Percentiles rank a stretch among this genome's conserved stretches.
phyloP scores from a whole-genome alignment of 495 filamentous ascomycete species.

The Platismatia glauca region DNA sequence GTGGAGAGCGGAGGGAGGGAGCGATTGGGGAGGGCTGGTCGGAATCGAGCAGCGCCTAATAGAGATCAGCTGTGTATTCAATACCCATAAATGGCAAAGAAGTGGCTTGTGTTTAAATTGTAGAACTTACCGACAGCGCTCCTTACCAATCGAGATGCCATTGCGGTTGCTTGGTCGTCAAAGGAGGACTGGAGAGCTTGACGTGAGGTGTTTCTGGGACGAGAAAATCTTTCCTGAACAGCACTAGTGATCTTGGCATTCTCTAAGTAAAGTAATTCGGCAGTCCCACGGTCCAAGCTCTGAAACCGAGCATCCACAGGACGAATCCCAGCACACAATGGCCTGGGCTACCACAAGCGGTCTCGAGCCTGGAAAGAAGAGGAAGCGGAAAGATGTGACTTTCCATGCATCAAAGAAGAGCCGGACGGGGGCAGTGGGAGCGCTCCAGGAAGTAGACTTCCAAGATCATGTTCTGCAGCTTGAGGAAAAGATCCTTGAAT shows the following conservation, averaged over 20 bases:
- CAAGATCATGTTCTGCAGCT: slow-evolving; percentile 55
- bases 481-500: slow-evolving; percentile 71
- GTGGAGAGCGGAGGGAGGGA: slow-evolving; percentile 61
- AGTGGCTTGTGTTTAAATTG: slow-evolving; percentile 1
- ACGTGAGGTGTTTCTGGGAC: slow-evolving; percentile 2
- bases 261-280: not conserved
- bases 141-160: slow-evolving; percentile 92
- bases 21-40: slow-evolving; percentile 61
- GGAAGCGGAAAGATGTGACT: slow-evolving; percentile 1
- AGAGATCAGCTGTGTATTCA: slow-evolving; percentile 20
- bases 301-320: not conserved
- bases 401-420: slow-evolving; percentile 28
- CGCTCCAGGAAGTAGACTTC: slow-evolving; percentile 26
- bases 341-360: not conserved
- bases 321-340: not conserved
- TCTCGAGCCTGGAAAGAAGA: slow-evolving; percentile 1
- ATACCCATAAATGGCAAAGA: slow-evolving; percentile 22
- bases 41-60: slow-evolving; percentile 80
- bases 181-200: not conserved
- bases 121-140: slow-evolving; percentile 72
- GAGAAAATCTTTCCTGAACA: not conserved
- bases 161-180: slow-evolving; percentile 39
- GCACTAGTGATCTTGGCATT: slow-evolving; percentile 12
- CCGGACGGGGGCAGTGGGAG: slow-evolving; percentile 33
- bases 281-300: not conserved